Conservation (phyloP, 2,329 filamentous ascomycete species). For the Onygena corvina region DNA sequence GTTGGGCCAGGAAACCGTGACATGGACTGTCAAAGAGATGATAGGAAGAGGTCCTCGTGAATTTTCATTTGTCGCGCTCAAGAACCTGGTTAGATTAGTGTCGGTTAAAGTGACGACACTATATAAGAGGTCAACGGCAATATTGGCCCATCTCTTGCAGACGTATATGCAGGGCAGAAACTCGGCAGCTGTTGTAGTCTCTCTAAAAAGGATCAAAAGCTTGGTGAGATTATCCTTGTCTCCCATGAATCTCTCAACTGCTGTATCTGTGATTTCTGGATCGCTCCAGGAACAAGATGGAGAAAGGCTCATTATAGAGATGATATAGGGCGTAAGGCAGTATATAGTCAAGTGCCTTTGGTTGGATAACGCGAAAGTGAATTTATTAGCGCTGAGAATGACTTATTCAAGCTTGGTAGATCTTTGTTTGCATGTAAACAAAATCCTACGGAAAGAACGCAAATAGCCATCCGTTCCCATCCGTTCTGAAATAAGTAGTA, state of each 20-base stretch:
- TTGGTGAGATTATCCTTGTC: not conserved
- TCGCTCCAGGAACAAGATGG: not conserved
- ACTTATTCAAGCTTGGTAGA: no score
- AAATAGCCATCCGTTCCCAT: no score
- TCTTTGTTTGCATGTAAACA: no score
- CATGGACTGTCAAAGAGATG: not conserved
- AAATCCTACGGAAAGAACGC: no score
- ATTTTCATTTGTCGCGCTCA: not conserved
- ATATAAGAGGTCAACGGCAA: not conserved
- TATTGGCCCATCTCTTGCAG: conserved; percentile 9
- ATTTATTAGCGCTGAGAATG: no score
- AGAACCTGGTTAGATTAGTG: not conserved
- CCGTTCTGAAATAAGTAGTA: no score
- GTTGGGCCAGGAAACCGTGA: not conserved
- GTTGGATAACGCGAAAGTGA: no score
- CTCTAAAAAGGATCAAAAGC: conserved; percentile 7
- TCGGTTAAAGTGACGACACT: not conserved
- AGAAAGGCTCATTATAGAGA: not conserved
- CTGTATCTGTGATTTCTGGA: not conserved
- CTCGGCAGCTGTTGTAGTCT: not conserved
- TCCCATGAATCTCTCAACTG: not conserved
- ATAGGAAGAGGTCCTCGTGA: not conserved
- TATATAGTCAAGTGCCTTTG: no score
- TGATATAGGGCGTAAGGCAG: no score
- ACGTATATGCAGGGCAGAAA: conserved; percentile 9